phyloP scores from a whole-genome alignment of 1,284 basidiomycete species.

The Chalciporus sp. region DNA sequence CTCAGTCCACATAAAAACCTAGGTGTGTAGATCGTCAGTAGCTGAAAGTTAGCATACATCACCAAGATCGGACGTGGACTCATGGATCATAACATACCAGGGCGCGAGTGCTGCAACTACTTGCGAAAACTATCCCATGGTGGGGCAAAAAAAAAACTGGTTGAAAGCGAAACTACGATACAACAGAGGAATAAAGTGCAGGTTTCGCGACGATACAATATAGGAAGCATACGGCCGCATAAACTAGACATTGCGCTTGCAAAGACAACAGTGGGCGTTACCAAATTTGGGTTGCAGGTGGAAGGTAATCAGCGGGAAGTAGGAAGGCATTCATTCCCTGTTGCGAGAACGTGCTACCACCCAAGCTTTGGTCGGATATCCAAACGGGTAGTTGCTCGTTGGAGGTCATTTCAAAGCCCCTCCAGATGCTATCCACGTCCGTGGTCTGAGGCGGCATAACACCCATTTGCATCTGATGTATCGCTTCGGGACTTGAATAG shows the following conservation, averaged over 20 bases:
- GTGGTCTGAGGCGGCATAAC: slow-evolving; percentile 39
- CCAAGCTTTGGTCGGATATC: slow-evolving; percentile 79
- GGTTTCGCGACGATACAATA: slow-evolving; percentile 24
- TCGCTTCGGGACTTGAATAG: slow-evolving; percentile 50
- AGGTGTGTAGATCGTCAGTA: neutral
- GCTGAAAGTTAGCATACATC: neutral
- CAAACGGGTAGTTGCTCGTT: slow-evolving; percentile 78
- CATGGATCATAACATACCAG: neutral
- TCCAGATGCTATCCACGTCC: slow-evolving; percentile 75
- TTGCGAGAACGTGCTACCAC: slow-evolving; percentile 72
- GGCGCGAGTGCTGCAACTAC: neutral
- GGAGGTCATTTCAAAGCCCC: slow-evolving; percentile 67
- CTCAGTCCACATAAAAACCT: neutral
- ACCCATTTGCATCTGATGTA: slow-evolving; percentile 37
- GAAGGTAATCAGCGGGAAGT: slow-evolving; percentile 72
- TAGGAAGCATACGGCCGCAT: slow-evolving; percentile 21
- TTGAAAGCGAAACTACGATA: slow-evolving; percentile 10
- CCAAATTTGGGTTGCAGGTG: slow-evolving; percentile 73
- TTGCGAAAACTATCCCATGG: neutral
- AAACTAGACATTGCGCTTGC: slow-evolving; percentile 16
- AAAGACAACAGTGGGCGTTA: slow-evolving; percentile 28
- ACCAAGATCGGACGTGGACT: neutral
- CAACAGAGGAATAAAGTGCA: slow-evolving; percentile 20
- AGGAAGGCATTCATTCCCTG: slow-evolving; percentile 83
- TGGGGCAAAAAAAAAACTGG: neutral